A percentile compares a stretch with the other conserved stretches of the same genome.
Conservation (phyloP, 257 asterid species). For the Nyctanthes arbortristis region DNA sequence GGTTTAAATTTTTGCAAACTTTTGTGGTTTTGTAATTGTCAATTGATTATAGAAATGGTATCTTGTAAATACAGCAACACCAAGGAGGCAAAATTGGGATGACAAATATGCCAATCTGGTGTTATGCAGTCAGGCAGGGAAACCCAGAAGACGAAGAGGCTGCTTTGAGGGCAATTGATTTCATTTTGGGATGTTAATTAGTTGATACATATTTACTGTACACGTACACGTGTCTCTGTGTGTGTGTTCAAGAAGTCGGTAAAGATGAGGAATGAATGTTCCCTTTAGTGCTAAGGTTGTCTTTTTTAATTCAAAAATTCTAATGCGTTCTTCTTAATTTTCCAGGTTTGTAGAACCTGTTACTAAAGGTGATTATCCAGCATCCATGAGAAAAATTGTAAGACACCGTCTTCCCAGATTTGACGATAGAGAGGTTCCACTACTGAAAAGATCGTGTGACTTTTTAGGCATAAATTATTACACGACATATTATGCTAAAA, state of each 20-base stretch:
- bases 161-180: conserved; percentile 18
- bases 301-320: no score
- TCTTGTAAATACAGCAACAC: background rate
- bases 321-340: background rate
- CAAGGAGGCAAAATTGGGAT: conserved; percentile 19
- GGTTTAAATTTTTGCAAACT: no score
- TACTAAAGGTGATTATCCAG: conserved; percentile 28
- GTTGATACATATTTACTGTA: no score
- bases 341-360: conserved; percentile 25
- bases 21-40: background rate
- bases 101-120: background rate
- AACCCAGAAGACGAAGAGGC: background rate
- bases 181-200: conserved; percentile 12
- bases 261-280: no score
- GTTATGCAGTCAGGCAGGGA: background rate
- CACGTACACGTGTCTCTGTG: no score
- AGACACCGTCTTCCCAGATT: conserved; percentile 29
- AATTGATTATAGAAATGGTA: no score
- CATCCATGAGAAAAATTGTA: conserved; percentile 21
- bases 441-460: conserved; percentile 23
- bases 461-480: conserved; percentile 23
- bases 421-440: conserved; percentile 3
- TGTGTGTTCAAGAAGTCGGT: no score
- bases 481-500: background rate
- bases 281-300: no score